Base-by-base conservation (phyloP, 306 rosid genomes). In the Vachellia pachyceras region DNA sequence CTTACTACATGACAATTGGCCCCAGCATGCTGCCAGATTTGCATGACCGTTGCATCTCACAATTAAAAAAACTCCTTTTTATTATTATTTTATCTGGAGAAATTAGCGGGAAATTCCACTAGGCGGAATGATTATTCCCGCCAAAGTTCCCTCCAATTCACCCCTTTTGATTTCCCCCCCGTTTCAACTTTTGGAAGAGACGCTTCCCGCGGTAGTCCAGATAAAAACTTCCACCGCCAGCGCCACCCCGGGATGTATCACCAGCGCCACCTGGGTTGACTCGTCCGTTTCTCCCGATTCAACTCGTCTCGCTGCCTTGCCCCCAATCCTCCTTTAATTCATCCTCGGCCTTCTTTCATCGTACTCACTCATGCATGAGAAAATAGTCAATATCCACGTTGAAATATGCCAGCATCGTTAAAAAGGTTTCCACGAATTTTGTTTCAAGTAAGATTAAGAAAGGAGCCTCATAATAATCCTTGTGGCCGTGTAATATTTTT, bases 61-160 rank as follows among this genome's bases (percentile, higher is more conserved):
- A 50, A 41, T 50, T n/a, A n/a, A 17, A 9, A 76, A 54, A 69
- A 72, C 14, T 0, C 6, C 0, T n/a, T 20, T n/a, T 23, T 77
- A 66, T 20, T 52, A n/a, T n/a, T n/a, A n/a, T n/a, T 77, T 76
- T 18, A 46, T 17, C 20, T 9, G 80, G 37, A 82, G 37, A 15
- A 81, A 40, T 54, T 65, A 41, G 87, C 84, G 77, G 78, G 83
- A 77, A 77, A 77, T 49, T 44, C 18, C 67, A 54, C 54, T 25
- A 73, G 23, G 69, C 71, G n/a, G 79, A 77, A 49, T 22, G 35
- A 67, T 75, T 45, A 58, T 84, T 90, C 93, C 86, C 90, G 90
- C 93, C 93, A 84, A 64, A 50, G 45, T 50, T 60, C 77, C 57
- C 9, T 50, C 54, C 18, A 75, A 68, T 76, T 75, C 29, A 36